Conservation (phyloP, 75 land plant genomes). For the Sequoia sempervirens region DNA sequence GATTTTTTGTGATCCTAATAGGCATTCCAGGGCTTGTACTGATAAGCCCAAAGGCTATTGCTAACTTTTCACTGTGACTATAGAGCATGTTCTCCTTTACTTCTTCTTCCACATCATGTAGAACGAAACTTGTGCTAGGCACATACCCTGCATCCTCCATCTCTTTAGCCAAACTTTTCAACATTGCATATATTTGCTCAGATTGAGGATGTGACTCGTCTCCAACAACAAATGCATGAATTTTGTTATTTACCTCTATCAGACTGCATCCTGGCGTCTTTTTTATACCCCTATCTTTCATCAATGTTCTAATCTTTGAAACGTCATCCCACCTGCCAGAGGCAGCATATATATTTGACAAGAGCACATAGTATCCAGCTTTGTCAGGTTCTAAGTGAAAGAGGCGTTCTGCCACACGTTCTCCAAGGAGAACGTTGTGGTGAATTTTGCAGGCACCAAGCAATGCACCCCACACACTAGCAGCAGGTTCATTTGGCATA, state of each 20-base stretch:
- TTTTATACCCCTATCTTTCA: slow-evolving; percentile 7
- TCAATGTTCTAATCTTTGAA: slow-evolving; percentile 7
- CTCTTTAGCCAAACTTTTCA: not conserved
- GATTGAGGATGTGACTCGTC: slow-evolving; percentile 8
- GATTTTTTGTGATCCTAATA: slow-evolving; percentile 11
- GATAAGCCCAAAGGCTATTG: slow-evolving; percentile 24
- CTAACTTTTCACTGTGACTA: slow-evolving; percentile 26
- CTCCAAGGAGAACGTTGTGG: slow-evolving; percentile 1
- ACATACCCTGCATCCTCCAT: slow-evolving; percentile 11
- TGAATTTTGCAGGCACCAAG: slow-evolving; percentile 17
- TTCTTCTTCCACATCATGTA: slow-evolving; percentile 14
- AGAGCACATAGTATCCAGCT: slow-evolving; percentile 11
- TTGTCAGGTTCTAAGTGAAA: slow-evolving; percentile 13
- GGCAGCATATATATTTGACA: slow-evolving; percentile 15
- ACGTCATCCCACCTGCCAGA: slow-evolving; percentile 12
- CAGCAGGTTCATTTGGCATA: not conserved
- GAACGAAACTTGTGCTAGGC: slow-evolving; percentile 6
- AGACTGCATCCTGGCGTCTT: slow-evolving; percentile 3
- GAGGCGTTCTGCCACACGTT: not conserved
- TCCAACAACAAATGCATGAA: slow-evolving; percentile 16
- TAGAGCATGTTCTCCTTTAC: slow-evolving; percentile 8
- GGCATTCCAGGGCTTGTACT: slow-evolving; percentile 20
- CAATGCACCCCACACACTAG: slow-evolving; percentile 7
- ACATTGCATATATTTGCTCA: not conserved
- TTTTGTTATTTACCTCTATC: slow-evolving; percentile 6